These are phyloP conservation scores for Cucurbita maxima DNA, from an alignment of 306 rosid species.

Conservation along the genomic window DNA sequence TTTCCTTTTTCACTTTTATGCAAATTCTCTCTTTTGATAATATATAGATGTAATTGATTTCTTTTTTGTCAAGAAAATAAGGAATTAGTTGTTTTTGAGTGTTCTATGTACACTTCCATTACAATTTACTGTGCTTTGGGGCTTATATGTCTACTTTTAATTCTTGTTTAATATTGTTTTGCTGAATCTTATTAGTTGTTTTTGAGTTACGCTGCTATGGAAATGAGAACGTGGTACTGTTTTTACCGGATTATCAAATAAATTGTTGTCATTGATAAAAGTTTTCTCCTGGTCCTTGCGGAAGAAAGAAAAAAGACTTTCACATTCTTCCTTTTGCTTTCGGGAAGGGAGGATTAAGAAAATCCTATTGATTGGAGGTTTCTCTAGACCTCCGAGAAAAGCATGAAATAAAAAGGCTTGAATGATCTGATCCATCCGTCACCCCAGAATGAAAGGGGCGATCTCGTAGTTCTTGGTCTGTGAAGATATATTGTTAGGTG, in stretches of 20 bases:
- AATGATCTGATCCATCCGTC: too few species aligned
- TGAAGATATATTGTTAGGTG: too few species aligned
- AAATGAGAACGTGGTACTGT: not conserved
- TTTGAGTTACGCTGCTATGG: not conserved
- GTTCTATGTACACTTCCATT: not conserved
- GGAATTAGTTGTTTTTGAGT: not conserved
- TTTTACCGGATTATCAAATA: not conserved
- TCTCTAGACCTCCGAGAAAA: too few species aligned
- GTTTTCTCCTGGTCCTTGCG: not conserved
- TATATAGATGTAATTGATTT: not conserved
- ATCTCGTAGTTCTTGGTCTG: too few species aligned
- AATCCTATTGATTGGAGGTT: too few species aligned
- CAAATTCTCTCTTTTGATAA: not conserved
- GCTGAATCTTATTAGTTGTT: not conserved
- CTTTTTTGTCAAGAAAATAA: not conserved
- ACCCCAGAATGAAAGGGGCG: too few species aligned
- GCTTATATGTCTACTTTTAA: not conserved
- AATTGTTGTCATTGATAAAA: not conserved
- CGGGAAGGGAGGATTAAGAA: too few species aligned
- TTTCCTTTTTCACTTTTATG: not conserved
- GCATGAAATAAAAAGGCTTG: too few species aligned
- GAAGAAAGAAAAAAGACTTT: too few species aligned
- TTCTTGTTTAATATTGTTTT: not conserved
- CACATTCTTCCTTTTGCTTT: too few species aligned
- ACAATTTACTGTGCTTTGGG: too few species aligned